Base-by-base conservation (phyloP, 1,284 basidiomycete species). In the Puccinia polysora region DNA sequence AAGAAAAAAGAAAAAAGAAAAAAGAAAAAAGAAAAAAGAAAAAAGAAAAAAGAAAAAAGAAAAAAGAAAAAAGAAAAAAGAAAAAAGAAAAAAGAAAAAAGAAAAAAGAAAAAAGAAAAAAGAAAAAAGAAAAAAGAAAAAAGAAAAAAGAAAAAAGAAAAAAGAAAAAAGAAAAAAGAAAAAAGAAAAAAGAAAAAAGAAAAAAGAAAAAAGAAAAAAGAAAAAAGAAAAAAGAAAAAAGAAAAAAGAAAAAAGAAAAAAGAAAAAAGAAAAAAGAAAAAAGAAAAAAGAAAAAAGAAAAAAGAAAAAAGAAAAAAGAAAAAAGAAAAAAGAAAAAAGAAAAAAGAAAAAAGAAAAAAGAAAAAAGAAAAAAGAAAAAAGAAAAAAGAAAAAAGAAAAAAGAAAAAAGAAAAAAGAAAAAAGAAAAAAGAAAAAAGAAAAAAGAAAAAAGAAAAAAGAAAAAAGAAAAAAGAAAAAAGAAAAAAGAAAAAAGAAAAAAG, bases 61-160 rank as follows among this genome's bases (percentile, higher is more conserved):
- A 45, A 45, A n/a, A 45, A 45, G n/a, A 45, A 45, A n/a, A 45
- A 45, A 45, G n/a, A 10, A 10, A 45, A 10, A 10, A 45, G n/a
- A 45, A 10, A 10, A 45, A 45, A 45, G n/a, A n/a, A n/a, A 45
- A 45, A 45, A 45, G 40, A 45, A 45, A 45, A 45, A n/a, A 45
- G n/a, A 45, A 45, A 45, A 10, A 10, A 10, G n/a, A 10, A 10
- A 45, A 45, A 45, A 10, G 10, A 45, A 45, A 45, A 45, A 45
- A 45, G n/a, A 45, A 45, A 45, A 45, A 45, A n/a, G n/a, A 45
- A 45, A 45, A n/a, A 45, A 45, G n/a, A 45, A 45, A 45, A 45
- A 45, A 10, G n/a, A 45, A 10, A 10, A 45, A 45, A 45, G 10
- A 10, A 45, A 45, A 45, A 45, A 45, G n/a, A 45, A 45, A 45